These are phyloP conservation scores for Corrigiola litoralis DNA, from an alignment of 179 eudicot genomes.

Conservation along the genomic window DNA sequence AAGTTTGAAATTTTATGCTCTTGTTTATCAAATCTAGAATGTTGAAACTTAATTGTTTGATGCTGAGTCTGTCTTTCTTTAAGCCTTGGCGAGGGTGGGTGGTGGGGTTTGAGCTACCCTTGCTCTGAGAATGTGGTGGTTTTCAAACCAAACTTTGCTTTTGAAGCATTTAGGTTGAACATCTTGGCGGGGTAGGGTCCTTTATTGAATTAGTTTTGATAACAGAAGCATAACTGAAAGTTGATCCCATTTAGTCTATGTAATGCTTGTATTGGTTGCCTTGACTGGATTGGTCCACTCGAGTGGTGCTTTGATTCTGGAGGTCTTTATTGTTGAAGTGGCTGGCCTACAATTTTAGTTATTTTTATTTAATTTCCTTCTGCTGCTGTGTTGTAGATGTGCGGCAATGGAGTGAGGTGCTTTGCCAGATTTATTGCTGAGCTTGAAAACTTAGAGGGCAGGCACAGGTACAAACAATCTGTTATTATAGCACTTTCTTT, in stretches of 20 bases:
- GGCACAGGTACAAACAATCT: constrained; percentile 47
- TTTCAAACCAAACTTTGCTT: too few relatives aligned
- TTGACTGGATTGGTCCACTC: neutral
- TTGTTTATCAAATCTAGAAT: too few relatives aligned
- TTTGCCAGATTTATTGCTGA: constrained; percentile 91
- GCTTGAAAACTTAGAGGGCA: constrained; percentile 75
- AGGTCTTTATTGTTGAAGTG: neutral
- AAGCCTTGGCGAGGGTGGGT: too few relatives aligned
- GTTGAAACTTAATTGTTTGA: too few relatives aligned
- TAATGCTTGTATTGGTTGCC: neutral
- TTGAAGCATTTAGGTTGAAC: too few relatives aligned
- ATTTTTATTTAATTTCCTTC: neutral
- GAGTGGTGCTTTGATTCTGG: neutral
- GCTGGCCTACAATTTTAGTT: neutral
- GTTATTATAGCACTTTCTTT: neutral
- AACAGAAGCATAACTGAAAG: too few relatives aligned
- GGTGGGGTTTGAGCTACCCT: too few relatives aligned
- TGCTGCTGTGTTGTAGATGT: constrained; percentile 56
- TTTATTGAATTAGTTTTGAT: too few relatives aligned
- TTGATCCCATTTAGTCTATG: too few relatives aligned
- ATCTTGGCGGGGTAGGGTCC: too few relatives aligned
- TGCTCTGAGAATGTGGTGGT: neutral
- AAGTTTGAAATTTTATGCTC: neutral
- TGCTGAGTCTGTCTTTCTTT: too few relatives aligned
- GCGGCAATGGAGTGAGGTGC: constrained; percentile 98